phyloP scores from a whole-genome alignment of 2,329 filamentous ascomycete genomes.

The Teratosphaeria nubilosa region DNA sequence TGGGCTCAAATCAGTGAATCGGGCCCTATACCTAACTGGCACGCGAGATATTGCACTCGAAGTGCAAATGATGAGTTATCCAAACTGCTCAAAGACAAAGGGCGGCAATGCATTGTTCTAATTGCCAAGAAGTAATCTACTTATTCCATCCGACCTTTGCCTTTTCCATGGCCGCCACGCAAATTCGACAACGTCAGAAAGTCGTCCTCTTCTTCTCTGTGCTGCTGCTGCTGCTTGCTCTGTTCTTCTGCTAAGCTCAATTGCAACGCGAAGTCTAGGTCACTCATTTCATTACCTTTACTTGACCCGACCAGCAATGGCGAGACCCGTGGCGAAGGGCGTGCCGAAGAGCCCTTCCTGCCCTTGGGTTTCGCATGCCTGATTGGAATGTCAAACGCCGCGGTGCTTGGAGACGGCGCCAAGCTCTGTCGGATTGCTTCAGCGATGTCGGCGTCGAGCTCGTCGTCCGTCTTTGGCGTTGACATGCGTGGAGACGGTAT shows the following conservation, averaged over 20 bases:
- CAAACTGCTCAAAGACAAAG: background rate
- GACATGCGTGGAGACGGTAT: conserved; percentile 12
- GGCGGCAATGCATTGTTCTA: background rate
- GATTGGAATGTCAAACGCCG: conserved; percentile 35
- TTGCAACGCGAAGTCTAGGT: conserved; percentile 53
- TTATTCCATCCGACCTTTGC: conserved; percentile 11
- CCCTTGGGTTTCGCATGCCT: conserved; percentile 31
- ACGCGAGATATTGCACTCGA: no score
- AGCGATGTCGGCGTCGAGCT: conserved; percentile 48
- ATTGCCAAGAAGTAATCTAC: no score
- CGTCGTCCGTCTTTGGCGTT: conserved; percentile 33
- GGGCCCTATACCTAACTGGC: no score
- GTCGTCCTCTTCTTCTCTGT: conserved; percentile 7
- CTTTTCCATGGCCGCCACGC: conserved; percentile 3
- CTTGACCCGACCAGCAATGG: conserved; percentile 26
- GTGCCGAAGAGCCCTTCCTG: conserved; percentile 18
- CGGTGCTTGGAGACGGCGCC: conserved; percentile 12
- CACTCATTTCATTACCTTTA: conserved; percentile 40
- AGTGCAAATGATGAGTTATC: background rate
- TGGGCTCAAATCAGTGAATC: no score
- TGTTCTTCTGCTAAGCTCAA: conserved; percentile 52
- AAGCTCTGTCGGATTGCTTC: conserved; percentile 51
- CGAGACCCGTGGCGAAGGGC: conserved; percentile 8
- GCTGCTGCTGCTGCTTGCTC: conserved; percentile 23
- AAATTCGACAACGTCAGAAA: conserved; percentile 21